phyloP scores from a whole-genome alignment of 495 filamentous ascomycete genomes.

The Penicillium herquei region DNA sequence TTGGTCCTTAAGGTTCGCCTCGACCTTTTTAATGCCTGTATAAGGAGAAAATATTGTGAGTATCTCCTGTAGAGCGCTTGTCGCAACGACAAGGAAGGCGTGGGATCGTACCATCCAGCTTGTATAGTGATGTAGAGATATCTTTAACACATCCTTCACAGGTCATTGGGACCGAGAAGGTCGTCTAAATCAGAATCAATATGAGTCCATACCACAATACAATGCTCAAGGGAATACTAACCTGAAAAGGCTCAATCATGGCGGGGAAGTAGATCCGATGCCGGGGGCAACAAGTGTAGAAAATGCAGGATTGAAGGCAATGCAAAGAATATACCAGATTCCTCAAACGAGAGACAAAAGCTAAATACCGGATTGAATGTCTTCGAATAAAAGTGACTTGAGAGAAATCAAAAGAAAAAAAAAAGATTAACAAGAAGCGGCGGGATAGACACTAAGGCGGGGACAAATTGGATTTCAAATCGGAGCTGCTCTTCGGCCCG shows the following conservation, averaged over 20 bases:
- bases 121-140: conserved; percentile 70
- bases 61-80: neutral
- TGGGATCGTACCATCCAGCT: conserved; percentile 58
- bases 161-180: conserved; percentile 91
- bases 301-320: neutral
- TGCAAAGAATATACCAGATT: neutral
- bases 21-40: conserved; percentile 47
- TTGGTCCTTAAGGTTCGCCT: conserved; percentile 49
- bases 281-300: conserved; percentile 1
- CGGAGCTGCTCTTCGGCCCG: conserved; percentile 27
- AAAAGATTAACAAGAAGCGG: conserved; percentile 2
- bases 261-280: conserved; percentile 21
- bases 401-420: conserved; percentile 1
- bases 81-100: neutral
- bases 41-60: neutral
- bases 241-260: conserved; percentile 62
- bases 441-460: conserved; percentile 19
- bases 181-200: conserved; percentile 56
- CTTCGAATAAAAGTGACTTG: neutral
- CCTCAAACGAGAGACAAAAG: neutral
- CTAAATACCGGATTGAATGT: too few relatives aligned
- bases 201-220: neutral
- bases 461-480: conserved; percentile 41
- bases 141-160: conserved; percentile 85
- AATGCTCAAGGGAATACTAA: conserved; percentile 21